Evolutionary conservation across 2,329 filamentous ascomycete genomes (phyloP), one percentile per base, ranked within the genome.

Genomic region (Botrytis paeoniae): DNA sequence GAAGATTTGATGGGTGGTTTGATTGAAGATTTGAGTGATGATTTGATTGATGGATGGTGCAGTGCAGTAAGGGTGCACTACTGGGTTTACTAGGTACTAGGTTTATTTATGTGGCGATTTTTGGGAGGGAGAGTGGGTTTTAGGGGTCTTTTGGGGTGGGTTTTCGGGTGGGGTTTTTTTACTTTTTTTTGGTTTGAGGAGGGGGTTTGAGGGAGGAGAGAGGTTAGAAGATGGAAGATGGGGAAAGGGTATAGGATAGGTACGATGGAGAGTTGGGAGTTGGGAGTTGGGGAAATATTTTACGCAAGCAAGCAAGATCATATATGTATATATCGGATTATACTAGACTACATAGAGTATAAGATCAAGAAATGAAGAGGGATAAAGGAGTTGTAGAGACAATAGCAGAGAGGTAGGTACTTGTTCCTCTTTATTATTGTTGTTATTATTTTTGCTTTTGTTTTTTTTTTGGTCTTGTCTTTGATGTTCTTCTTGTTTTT

Each of bases 321-420:
- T n/a, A 4, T 25, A 25, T 51, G 10, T 51, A 51, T 25, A 51
- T 14, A 14, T 6, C 4, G 1, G 4, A 51, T 25, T 29, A 18
- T 54, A 29, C 14, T 57, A 57, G 51, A 57, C 51, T 57, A 9
- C 2, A 16, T 57, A 3, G n/a, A 29, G 51, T 29, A 57, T 57
- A 18, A 29, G n/a, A 32, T 18, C n/a, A 18, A 29, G 51, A 29
- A 14, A 32, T 57, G 1, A 4, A 57, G 2, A 29, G 51, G 3
- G n/a, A 57, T 29, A 57, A 57, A 57, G 51, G 51, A 29, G 14
- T 18, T 32, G 14, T 3, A 29, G 14, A 57, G 12, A 57, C 14
- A 57, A 29, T 32, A 1, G n/a, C 16, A 18, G 14, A 9, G 1
- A n/a, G 3, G n/a, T 4, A n/a, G 3, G n/a, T 4, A 45, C 6